These are phyloP conservation scores for Ceratorhiza oryzae-sativae DNA, from an alignment of 1,284 basidiomycete genomes.

Conservation along the genomic window DNA sequence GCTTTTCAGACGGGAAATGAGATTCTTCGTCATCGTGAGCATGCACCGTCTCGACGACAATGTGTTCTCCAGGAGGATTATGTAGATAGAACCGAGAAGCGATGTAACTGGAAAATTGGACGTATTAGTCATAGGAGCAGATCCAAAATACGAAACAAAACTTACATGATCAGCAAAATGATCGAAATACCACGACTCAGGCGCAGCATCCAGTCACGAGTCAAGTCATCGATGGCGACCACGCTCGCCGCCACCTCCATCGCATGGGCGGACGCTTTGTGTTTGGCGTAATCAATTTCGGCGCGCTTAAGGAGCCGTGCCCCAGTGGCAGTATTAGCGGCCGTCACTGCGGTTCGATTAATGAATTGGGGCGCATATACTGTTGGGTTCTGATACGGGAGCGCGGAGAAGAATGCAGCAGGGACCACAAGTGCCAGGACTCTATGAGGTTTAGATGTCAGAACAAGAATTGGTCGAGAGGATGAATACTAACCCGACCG, in stretches of 20 bases:
- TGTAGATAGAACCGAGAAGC: conserved; percentile 69
- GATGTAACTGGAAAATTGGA: conserved; percentile 58
- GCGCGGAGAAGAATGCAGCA: conserved; percentile 67
- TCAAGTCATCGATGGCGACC: conserved; percentile 52
- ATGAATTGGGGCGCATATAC: conserved; percentile 29
- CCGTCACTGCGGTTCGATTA: conserved; percentile 36
- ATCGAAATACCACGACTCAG: conserved; percentile 71
- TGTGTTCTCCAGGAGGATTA: conserved; percentile 68
- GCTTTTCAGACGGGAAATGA: background rate
- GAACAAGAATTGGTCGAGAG: background rate
- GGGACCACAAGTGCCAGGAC: conserved; percentile 68
- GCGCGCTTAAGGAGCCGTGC: conserved; percentile 30
- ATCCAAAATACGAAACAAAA: conserved; percentile 23
- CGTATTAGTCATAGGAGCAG: background rate
- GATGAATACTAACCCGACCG: conserved; percentile 59
- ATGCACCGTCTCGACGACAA: conserved; percentile 46
- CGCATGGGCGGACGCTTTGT: conserved; percentile 25
- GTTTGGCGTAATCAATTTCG: background rate
- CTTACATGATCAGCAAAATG: conserved; percentile 65
- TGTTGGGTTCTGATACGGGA: conserved; percentile 37
- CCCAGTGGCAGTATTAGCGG: background rate
- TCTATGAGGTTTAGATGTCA: conserved; percentile 49
- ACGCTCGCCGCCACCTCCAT: conserved; percentile 19
- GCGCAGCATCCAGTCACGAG: conserved; percentile 57
- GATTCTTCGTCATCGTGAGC: conserved; percentile 7